phyloP scores from a whole-genome alignment of 495 filamentous ascomycete genomes.

The Extremus antarcticus region DNA sequence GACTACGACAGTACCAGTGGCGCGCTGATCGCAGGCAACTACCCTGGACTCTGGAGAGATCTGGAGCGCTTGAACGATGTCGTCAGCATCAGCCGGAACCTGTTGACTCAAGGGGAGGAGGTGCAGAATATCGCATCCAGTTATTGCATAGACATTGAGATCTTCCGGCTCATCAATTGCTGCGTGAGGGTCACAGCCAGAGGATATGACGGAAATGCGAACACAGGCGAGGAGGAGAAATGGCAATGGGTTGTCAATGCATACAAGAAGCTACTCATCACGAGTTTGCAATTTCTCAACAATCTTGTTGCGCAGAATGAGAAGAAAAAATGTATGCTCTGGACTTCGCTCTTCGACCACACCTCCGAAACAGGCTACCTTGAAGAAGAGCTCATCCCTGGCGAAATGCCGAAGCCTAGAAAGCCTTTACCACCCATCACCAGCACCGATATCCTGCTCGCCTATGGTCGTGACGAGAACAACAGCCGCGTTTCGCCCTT shows the following conservation, averaged over 20 bases:
- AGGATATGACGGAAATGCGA: constrained; percentile 74
- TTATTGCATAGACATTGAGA: constrained; percentile 64
- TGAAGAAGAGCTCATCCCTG: background rate
- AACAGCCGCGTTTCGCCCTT: background rate
- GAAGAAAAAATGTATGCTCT: constrained; percentile 79
- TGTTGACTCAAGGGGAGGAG: constrained; percentile 68
- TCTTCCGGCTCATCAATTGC: constrained; percentile 71
- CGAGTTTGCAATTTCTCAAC: constrained; percentile 78
- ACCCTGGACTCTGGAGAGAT: constrained; percentile 63
- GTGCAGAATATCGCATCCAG: constrained; percentile 80
- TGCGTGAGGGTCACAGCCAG: constrained; percentile 81
- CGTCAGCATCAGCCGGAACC: constrained; percentile 72
- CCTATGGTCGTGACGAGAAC: constrained; percentile 7
- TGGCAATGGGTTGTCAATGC: constrained; percentile 54
- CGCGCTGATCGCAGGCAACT: constrained; percentile 64
- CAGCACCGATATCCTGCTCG: constrained; percentile 8
- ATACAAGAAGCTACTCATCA: constrained; percentile 84
- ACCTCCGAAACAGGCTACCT: background rate
- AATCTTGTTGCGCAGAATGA: constrained; percentile 91
- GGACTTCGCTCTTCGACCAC: constrained; percentile 69
- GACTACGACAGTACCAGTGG: constrained; percentile 29
- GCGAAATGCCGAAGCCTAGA: background rate
- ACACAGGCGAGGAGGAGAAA: constrained; percentile 51
- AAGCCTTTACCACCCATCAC: constrained; percentile 7
- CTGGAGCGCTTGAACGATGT: constrained; percentile 76